Base-by-base conservation (phyloP, 1,284 basidiomycete genomes). In the Cerioporus squamosus region DNA sequence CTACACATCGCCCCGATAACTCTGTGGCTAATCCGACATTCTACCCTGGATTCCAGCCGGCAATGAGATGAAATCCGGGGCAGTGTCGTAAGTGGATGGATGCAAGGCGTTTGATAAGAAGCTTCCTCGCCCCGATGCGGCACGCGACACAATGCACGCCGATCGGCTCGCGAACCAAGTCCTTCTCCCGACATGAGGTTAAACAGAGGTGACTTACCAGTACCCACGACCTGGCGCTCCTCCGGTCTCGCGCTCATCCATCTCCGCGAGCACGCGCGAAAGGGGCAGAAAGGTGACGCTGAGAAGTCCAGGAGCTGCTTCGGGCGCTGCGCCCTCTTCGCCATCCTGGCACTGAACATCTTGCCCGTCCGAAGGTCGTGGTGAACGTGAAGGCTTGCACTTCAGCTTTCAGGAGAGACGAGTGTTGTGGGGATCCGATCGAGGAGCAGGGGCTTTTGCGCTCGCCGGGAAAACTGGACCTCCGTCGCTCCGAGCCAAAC, bases 211-310 rank as follows among this genome's bases (percentile, higher is more conserved):
- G 26, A 61, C 66, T 55, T 47, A 68, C 70, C 57, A 43, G 62
- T 50, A 14, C 12, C 51, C 12, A 43, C 40, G 44, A 31, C 23
- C 9, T 46, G 38, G 5, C 48, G 52, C 20, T 64, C 65, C 17
- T 66, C 63, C 12, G 68, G 70, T 10, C 70, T 63, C 7, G 66
- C 67, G 52, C 70, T 71, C 67, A 72, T 69, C 63, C 68, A 67
- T 60, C 71, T 46, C 20, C 65, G 66, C 33, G 44, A 22, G 23
- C 62, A 63, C 24, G n/a, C 24, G 20, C 59, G 62, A 51, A 38
- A 51, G 52, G 46, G 6, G 33, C 12, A 36, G 14, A 1, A 36
- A 15, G 12, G 33, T 36, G 33, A 36, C 33, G 33, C 33, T 36
- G 33, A 36, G 33, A 36, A 36, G 10, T 36, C 8, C 8, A 36